These are phyloP conservation scores for Ilex paraguariensis DNA, from an alignment of 305 asterid genomes.

Conservation along the genomic window DNA sequence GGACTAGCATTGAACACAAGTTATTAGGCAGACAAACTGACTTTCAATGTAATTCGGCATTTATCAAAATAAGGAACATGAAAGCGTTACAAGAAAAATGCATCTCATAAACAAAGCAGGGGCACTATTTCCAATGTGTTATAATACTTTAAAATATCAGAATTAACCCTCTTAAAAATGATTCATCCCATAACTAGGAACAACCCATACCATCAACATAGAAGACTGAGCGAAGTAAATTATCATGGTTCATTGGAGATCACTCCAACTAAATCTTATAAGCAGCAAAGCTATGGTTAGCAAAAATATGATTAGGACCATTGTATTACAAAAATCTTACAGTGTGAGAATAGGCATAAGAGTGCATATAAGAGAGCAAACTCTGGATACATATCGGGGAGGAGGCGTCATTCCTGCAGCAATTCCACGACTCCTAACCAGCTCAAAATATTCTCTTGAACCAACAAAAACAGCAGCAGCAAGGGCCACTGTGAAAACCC, in stretches of 20 bases:
- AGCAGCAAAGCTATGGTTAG: neutral
- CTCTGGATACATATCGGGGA: slow-evolving; percentile 83
- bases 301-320: neutral
- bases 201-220: neutral
- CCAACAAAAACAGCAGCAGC: slow-evolving; percentile 78
- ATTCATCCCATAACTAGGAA: no score
- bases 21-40: no score
- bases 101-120: no score
- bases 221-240: neutral
- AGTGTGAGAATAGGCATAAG: slow-evolving; percentile 83
- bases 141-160: no score
- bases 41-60: no score
- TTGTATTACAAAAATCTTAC: slow-evolving; percentile 39
- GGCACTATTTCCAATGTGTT: no score
- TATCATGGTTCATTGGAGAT: neutral
- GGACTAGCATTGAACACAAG: no score
- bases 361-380: slow-evolving; percentile 75
- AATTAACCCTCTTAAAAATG: no score
- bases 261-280: neutral
- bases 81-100: no score
- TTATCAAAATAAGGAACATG: no score
- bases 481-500: slow-evolving; percentile 75
- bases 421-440: slow-evolving; percentile 91
- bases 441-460: slow-evolving; percentile 90
- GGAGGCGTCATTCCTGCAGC: slow-evolving; percentile 98